phyloP scores from a whole-genome alignment of 768 basidiomycete genomes.

The Termitomyces sp. region DNA sequence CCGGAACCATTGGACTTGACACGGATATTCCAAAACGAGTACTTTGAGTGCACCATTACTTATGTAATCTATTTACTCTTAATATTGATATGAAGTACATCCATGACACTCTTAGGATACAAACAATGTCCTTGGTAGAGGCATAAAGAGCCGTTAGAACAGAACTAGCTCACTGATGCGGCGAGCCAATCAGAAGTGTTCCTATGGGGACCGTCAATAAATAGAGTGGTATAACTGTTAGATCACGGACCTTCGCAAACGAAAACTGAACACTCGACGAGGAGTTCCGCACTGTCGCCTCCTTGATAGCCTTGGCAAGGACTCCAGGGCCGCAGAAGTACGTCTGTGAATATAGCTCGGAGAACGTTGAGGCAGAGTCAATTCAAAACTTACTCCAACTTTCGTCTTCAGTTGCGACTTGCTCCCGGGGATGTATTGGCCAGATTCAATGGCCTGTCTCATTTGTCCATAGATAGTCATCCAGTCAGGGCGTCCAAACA shows the following conservation, averaged over 20 bases:
- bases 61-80: neutral
- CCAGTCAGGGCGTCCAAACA: constrained; percentile 93
- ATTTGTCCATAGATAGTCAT: constrained; percentile 75
- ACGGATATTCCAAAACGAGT: neutral
- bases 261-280: constrained; percentile 64
- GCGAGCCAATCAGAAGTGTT: constrained; percentile 24
- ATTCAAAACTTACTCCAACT: constrained; percentile 62
- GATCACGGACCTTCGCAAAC: constrained; percentile 67
- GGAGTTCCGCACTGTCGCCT: constrained; percentile 58
- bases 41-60: neutral
- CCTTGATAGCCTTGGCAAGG: constrained; percentile 76
- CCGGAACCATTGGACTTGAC: neutral
- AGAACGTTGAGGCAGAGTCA: constrained; percentile 11
- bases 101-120: neutral
- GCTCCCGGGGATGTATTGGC: constrained; percentile 77
- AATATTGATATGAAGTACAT: neutral
- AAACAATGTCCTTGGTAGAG: neutral
- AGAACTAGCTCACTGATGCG: too few relatives aligned
- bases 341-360: constrained; percentile 44
- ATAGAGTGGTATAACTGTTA: neutral
- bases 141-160: too few relatives aligned
- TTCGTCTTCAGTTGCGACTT: constrained; percentile 79
- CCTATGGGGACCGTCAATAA: constrained; percentile 15
- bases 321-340: constrained; percentile 86
- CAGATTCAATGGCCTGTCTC: constrained; percentile 75